These are phyloP conservation scores for Rossbeevera mucosa DNA, from an alignment of 768 basidiomycete genomes.

Conservation along the genomic window DNA sequence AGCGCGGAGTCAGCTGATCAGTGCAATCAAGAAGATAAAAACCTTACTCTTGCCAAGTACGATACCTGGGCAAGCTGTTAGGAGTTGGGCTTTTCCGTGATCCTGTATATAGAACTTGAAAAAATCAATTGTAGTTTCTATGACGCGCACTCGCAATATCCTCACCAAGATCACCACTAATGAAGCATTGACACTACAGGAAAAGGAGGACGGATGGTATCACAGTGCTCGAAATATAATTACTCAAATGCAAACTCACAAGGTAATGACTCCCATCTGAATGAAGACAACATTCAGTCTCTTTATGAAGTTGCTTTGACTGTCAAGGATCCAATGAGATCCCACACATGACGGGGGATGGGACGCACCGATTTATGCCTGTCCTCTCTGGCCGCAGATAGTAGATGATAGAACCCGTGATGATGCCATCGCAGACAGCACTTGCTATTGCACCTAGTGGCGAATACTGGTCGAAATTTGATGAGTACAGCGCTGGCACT, in stretches of 20 bases:
- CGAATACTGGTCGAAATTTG: constrained; percentile 1
- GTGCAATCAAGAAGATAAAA: no score
- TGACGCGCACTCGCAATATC: not conserved
- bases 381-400: constrained; percentile 13
- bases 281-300: constrained; percentile 13
- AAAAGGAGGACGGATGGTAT: not conserved
- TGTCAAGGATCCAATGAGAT: not conserved
- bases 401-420: constrained; percentile 15
- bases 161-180: constrained; percentile 12
- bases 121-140: not conserved
- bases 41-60: constrained; percentile 19
- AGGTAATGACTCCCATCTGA: constrained; percentile 18
- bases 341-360: no score
- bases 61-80: constrained; percentile 8
- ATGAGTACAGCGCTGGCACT: not conserved
- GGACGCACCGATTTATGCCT: constrained; percentile 9
- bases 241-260: constrained; percentile 5
- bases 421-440: constrained; percentile 19
- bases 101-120: constrained; percentile 17
- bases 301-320: constrained; percentile 8
- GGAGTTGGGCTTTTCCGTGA: not conserved
- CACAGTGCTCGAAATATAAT: not conserved
- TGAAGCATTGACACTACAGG: constrained; percentile 7
- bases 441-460: constrained; percentile 10
- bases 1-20: not conserved